These are phyloP conservation scores for Corrigiola litoralis DNA, from an alignment of 179 eudicot species.

Conservation along the genomic window DNA sequence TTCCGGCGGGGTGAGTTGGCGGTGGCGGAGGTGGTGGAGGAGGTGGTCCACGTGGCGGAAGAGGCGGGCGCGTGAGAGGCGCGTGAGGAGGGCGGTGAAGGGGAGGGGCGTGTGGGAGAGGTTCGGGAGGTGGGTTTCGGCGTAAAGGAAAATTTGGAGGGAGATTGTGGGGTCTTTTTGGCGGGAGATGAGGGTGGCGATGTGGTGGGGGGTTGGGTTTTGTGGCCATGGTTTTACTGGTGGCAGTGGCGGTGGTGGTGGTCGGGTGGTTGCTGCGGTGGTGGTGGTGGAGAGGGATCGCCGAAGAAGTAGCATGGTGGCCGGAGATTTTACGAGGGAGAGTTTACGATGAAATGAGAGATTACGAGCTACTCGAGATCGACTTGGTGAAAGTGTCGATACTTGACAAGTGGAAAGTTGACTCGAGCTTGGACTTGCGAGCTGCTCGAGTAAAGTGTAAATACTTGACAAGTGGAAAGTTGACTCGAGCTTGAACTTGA, in stretches of 20 bases:
- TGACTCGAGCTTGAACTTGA: too few relatives aligned
- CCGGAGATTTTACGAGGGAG: neutral
- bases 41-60: constrained; percentile 51
- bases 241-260: constrained; percentile 4
- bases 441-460: too few relatives aligned
- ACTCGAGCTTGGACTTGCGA: too few relatives aligned
- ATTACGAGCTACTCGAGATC: too few relatives aligned
- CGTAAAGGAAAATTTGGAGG: constrained; percentile 68
- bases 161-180: constrained; percentile 74
- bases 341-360: too few relatives aligned
- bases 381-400: too few relatives aligned
- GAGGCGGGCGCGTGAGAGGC: constrained; percentile 67
- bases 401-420: too few relatives aligned
- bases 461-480: too few relatives aligned
- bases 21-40: constrained; percentile 28
- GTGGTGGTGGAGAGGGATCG: constrained; percentile 7
- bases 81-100: constrained; percentile 50
- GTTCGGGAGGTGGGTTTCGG: constrained; percentile 52
- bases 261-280: constrained; percentile 9
- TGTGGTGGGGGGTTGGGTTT: constrained; percentile 48
- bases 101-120: constrained; percentile 54
- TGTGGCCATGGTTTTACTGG: constrained; percentile 78
- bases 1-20: constrained; percentile 50
- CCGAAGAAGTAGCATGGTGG: constrained; percentile 10
- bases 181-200: constrained; percentile 47